phyloP scores from a whole-genome alignment of 345 rosid species.

The Eucalyptus erythrocorys region DNA sequence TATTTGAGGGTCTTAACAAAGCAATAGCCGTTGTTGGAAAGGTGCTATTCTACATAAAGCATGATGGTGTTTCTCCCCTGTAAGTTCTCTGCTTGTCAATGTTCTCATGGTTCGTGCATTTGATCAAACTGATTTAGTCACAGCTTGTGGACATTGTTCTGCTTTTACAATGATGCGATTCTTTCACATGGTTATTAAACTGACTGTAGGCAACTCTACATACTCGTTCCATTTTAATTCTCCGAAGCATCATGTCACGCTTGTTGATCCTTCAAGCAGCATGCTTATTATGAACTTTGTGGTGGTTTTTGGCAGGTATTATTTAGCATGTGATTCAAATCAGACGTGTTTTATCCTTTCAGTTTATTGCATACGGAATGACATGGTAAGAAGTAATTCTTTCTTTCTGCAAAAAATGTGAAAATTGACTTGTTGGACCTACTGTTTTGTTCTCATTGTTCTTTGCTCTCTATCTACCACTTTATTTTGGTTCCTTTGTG shows the following conservation, averaged over 20 bases:
- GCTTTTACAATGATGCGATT: background rate
- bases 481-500: background rate
- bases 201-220: background rate
- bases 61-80: conserved; percentile 52
- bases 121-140: background rate
- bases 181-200: background rate
- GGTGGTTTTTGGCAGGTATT: conserved; percentile 30
- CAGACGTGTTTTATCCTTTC: conserved; percentile 49
- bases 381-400: conserved; percentile 22
- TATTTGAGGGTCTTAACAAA: conserved; percentile 53
- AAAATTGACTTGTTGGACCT: background rate
- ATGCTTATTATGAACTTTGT: background rate
- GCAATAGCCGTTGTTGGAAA: conserved; percentile 43
- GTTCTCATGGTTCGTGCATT: background rate
- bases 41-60: conserved; percentile 51
- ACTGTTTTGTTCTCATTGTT: background rate
- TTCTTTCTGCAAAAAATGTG: background rate
- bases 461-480: background rate
- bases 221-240: background rate
- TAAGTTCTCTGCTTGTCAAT: conserved; percentile 16
- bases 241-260: background rate
- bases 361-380: conserved; percentile 36
- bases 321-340: conserved; percentile 51
- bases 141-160: background rate
- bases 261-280: background rate